Evolutionary conservation across 2,329 filamentous ascomycete species (phyloP), one percentile per base, ranked within the genome.

Genomic region (Verticillium zaregamsianum): DNA sequence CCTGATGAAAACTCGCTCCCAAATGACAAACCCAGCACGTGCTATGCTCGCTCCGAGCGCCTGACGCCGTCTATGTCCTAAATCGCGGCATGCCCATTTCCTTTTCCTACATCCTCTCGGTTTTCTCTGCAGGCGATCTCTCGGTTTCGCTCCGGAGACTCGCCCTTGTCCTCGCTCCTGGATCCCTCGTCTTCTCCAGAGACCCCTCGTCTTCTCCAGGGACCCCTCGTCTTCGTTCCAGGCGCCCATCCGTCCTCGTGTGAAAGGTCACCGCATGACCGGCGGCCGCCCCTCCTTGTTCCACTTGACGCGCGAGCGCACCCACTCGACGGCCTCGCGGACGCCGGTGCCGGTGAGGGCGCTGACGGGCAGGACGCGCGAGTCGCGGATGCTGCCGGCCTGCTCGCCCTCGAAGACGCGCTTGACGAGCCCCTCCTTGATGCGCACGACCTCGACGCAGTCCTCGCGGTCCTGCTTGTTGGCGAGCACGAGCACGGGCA

Each of bases 401-500:
- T 94, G 95, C 72, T 96, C 92, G 23, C 95, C 92, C 80, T 98
- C 93, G 80, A 97, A 95, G 25, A 99, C 93, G 79, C 91, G 93
- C 77, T 96, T 90, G 59, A 99, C 93, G 60, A 98, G 82, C 0
- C 94, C 95, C 75, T 99, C 95, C 78, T 99, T 99, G 73, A 99
- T 97, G 66, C 93, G 83, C 63, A 98, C 94, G 2, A 97, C 95
- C 82, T 99, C 95, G 59, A 98, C 91, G 68, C 94, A 98, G 76
- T 98, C 95, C 77, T 99, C 95, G 2, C 94, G 82, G 74, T 99
- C 95, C 79, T 99, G 95, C 78, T 99, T 99, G 74, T 99, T 99
- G 64, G 95, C 95, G 66, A 99, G 79, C 57, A 99, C 91, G 61
- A 99, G 79, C 61, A 99, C 82, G 25, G 95, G 95, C 64, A 99